These are phyloP conservation scores for barrel medic (Medicago truncatula) DNA, from an alignment of 306 rosid genomes.

Conservation along the genomic window DNA sequence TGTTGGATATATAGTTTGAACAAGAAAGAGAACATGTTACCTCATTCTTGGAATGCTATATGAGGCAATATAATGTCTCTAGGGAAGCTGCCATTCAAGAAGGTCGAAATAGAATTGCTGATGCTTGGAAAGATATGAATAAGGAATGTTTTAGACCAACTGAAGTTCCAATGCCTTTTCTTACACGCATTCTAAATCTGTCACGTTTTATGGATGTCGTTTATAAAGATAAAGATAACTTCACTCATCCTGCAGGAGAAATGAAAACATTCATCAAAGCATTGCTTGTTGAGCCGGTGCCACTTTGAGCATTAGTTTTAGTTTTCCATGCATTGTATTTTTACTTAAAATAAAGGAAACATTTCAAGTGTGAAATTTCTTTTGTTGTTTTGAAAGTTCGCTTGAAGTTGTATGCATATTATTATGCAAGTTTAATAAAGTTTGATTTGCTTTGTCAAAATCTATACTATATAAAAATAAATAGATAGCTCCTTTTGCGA, in stretches of 20 bases:
- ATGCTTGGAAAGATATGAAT: constrained; percentile 57
- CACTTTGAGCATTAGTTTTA: background rate
- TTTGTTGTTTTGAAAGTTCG: too few relatives aligned
- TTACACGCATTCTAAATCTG: constrained; percentile 1
- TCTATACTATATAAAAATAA: too few relatives aligned
- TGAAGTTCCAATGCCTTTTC: constrained; percentile 20
- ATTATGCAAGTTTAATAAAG: too few relatives aligned
- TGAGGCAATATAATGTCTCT: constrained; percentile 27
- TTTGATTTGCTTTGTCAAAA: too few relatives aligned
- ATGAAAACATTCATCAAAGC: background rate
- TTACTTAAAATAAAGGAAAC: too few relatives aligned
- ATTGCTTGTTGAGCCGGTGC: background rate
- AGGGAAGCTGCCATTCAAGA: constrained; percentile 38
- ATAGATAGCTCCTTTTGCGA: too few relatives aligned
- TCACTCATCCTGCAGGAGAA: constrained; percentile 23
- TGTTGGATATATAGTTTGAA: too few relatives aligned
- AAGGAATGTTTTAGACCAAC: constrained; percentile 17
- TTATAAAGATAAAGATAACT: constrained; percentile 31
- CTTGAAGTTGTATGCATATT: too few relatives aligned
- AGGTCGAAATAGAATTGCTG: background rate
- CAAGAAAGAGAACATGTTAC: too few relatives aligned
- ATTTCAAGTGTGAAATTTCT: too few relatives aligned
- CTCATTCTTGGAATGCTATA: constrained; percentile 37
- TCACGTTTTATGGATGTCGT: background rate
- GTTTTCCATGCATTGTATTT: background rate